Percentiles rank a stretch among this genome's conserved stretches.
phyloP scores from a whole-genome alignment of 345 rosid genomes.

The Balakata baccata region DNA sequence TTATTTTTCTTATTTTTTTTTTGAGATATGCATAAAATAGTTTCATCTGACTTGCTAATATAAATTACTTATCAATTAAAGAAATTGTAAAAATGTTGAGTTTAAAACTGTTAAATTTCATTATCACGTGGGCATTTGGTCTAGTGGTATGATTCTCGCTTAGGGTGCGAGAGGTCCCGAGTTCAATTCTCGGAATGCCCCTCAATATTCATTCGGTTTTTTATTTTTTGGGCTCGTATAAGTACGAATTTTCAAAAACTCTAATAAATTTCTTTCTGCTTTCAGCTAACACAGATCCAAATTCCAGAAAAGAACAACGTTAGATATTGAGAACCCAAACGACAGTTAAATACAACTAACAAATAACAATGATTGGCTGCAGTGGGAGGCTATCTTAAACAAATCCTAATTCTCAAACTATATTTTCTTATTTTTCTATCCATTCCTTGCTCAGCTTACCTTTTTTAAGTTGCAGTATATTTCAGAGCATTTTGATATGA shows the following conservation, averaged over 20 bases:
- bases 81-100: no score
- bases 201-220: no score
- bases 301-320: no score
- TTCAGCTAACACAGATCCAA: no score
- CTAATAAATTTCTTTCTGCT: no score
- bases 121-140: slow-evolving; percentile 60
- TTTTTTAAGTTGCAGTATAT: slow-evolving; percentile 39
- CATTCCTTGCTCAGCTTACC: not conserved
- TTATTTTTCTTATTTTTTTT: no score
- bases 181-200: slow-evolving; percentile 78
- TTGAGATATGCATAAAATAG: no score
- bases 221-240: no score
- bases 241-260: no score
- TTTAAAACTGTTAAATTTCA: no score
- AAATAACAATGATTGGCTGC: not conserved
- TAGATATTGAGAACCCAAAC: not conserved
- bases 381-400: not conserved
- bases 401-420: slow-evolving; percentile 10
- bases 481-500: slow-evolving; percentile 34
- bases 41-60: no score
- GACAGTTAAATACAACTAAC: not conserved
- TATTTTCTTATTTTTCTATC: not conserved
- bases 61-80: no score
- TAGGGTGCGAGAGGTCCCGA: slow-evolving; percentile 88
- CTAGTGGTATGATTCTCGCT: slow-evolving; percentile 91